Evolutionary conservation across 2,329 filamentous ascomycete genomes (phyloP), one percentile per base, ranked within the genome.

Genomic region (Metarhizium brunneum): DNA sequence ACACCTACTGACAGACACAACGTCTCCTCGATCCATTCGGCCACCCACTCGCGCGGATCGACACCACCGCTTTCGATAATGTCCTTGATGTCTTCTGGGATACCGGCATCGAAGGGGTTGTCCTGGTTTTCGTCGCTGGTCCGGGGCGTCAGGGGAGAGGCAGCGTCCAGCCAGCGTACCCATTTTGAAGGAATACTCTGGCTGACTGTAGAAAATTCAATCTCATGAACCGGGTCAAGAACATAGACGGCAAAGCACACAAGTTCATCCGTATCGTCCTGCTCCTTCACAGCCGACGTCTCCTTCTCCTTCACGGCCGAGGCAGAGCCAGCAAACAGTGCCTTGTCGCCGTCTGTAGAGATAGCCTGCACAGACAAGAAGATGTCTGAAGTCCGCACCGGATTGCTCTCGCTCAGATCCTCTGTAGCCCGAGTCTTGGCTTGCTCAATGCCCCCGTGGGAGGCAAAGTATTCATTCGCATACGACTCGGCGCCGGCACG

Each of bases 351-450:
- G 8, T 83, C 78, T 60, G 87, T 81, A 53, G 76, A 80, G 64
- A 97, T 83, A 10, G 94, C 90, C 73, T 99, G 94, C 38, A 99
- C 86, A n/a, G 92, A 84, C 36, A 99, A 79, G 79, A 99, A 99
- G 60, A 99, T 88, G 68, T 99, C 90, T 57, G 89, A 95, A 66
- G 87, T 95, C 56, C 94, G 84, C 13, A 95, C 90, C 0, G 94
- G 92, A 69, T 96, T 97, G 47, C 79, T 82, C 69, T 95, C 90
- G 71, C 84, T 90, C 45, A 95, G 73, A 2, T 86, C 81, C 69
- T 95, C 85, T 0, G 87, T 86, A 0, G 91, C 91, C 54, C 88
- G 83, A 65, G 87, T 84, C 58, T 89, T 88, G 30, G 90, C 92
- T 63, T 84, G 81, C 69, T 92, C 87, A 3, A 96, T 70, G 2